Evolutionary conservation across 2,329 filamentous ascomycete genomes (phyloP).

Genomic region (Pseudogymnoascus sp.): DNA sequence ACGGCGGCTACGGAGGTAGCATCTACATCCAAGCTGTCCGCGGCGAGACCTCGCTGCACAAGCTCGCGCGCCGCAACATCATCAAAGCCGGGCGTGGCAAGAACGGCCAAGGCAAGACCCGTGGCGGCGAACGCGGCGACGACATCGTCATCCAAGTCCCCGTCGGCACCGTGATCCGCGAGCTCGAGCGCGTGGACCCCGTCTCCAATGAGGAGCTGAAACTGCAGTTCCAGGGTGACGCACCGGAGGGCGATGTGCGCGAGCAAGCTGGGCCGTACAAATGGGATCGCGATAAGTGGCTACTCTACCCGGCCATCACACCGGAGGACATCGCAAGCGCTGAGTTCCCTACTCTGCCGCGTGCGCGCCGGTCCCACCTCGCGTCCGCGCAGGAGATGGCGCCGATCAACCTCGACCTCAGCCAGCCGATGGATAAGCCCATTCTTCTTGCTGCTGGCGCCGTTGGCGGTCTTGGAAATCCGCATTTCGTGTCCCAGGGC

Average conservation of each 20-base stretch:
- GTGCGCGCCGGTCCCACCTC: slow-evolving; percentile 47
- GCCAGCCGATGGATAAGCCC: slow-evolving; percentile 69
- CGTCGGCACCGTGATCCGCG: slow-evolving; percentile 82
- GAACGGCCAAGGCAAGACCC: slow-evolving; percentile 66
- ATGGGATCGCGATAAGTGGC: slow-evolving; percentile 62
- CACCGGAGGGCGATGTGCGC: slow-evolving; percentile 12
- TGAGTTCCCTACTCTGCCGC: slow-evolving; percentile 49
- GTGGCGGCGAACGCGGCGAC: slow-evolving; percentile 70
- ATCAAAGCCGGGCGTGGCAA: slow-evolving; percentile 68
- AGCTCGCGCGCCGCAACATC: slow-evolving; percentile 69
- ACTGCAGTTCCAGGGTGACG: slow-evolving; percentile 18
- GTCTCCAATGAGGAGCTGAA: slow-evolving; percentile 56
- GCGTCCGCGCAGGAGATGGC: slow-evolving; percentile 54
- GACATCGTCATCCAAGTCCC: slow-evolving; percentile 86
- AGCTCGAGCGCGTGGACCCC: slow-evolving; percentile 72
- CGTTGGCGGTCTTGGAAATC: slow-evolving; percentile 84
- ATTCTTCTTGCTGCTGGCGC: slow-evolving; percentile 82
- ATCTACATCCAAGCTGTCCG: slow-evolving; percentile 90
- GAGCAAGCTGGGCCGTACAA: slow-evolving; percentile 29
- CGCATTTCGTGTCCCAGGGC: slow-evolving; percentile 78
- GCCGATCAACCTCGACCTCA: slow-evolving; percentile 67
- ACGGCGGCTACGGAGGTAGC: slow-evolving; percentile 85
- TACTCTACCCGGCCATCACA: slow-evolving; percentile 74
- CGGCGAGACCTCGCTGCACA: slow-evolving; percentile 88
- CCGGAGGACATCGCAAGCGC: slow-evolving; percentile 58